Evolutionary conservation across 1,284 basidiomycete species (phyloP), one percentile per base, ranked within the genome.

Genomic region (Pseudozyma sp.): DNA sequence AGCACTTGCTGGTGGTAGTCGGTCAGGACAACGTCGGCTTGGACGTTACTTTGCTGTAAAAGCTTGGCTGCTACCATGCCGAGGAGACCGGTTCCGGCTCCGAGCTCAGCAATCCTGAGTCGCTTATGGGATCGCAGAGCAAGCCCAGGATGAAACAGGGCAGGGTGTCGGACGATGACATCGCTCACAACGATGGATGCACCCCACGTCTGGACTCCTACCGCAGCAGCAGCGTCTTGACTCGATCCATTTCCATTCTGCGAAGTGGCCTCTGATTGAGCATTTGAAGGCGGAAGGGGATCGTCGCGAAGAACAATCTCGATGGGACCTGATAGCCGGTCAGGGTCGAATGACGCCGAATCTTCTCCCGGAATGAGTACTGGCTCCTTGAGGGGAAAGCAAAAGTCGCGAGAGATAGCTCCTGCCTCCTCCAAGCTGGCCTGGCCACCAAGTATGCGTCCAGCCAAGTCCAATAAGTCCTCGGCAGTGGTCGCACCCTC

Each of bases 151-250:
- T 71, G 70, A n/a, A 74, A 76, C 10, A 67, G 47, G 11, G 44
- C 40, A 1, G 68, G 67, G 40, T 60, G 54, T 14, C 68, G 58
- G 19, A 69, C 43, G 9, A 76, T 39, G 24, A 69, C 58, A 30
- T 73, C 74, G 48, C 70, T 69, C 14, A 72, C 51, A 7, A 73
- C 53, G 49, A 74, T 63, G 6, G 74, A 51, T 5, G 69, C 66
- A 5, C 65, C 74, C 74, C 74, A 76, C 3, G 74, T 77, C 45
- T 74, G 69, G 2, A 72, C 74, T 9, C 74, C 74, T 0, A 77
- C 69, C 43, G 74, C 74, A 9, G 62, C 74, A n/a, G 74, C 69
- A 11, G 71, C 69, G 30, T 64, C 63, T 40, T 73, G 61, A 29
- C 56, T 67, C 1, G 60, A 56, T 10, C 57, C 68, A 7, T 34